phyloP scores from a whole-genome alignment of 176 grass and related monocot genomes.

The Areca catechu region DNA sequence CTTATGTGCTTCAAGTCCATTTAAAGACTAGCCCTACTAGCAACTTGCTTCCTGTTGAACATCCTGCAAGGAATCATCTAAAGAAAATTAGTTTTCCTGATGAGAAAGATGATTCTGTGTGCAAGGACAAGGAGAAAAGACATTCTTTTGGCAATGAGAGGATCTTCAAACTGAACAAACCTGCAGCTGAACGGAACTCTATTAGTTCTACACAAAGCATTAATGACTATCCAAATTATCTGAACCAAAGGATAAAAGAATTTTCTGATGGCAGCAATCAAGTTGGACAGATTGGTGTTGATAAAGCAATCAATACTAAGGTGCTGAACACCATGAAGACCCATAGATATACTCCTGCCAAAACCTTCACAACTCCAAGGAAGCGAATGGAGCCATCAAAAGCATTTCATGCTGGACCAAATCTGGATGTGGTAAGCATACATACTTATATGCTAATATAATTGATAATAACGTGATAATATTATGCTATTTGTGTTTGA shows the following conservation, averaged over 20 bases:
- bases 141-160: constrained; percentile 52
- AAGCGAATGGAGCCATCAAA: constrained; percentile 43
- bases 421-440: constrained; percentile 34
- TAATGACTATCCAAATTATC: constrained; percentile 40
- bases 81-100: constrained; percentile 37
- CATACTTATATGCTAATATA: too few species aligned
- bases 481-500: too few species aligned
- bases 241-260: constrained; percentile 26
- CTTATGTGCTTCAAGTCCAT: constrained; percentile 53
- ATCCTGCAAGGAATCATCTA: constrained; percentile 16
- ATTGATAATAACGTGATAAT: too few species aligned
- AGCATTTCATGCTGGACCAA: constrained; percentile 59
- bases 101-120: constrained; percentile 31
- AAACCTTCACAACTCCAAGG: constrained; percentile 48
- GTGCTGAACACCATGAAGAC: constrained; percentile 25
- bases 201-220: constrained; percentile 25
- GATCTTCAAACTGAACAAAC: constrained; percentile 33
- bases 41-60: constrained; percentile 24
- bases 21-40: constrained; percentile 34
- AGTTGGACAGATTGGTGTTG: constrained; percentile 31
- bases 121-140: constrained; percentile 42
- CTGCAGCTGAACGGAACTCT: constrained; percentile 15
- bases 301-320: constrained; percentile 37
- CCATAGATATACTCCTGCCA: constrained; percentile 40
- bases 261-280: constrained; percentile 32